These are phyloP conservation scores for Candida ovalis DNA, from an alignment of 805 yeast species.

Conservation along the genomic window DNA sequence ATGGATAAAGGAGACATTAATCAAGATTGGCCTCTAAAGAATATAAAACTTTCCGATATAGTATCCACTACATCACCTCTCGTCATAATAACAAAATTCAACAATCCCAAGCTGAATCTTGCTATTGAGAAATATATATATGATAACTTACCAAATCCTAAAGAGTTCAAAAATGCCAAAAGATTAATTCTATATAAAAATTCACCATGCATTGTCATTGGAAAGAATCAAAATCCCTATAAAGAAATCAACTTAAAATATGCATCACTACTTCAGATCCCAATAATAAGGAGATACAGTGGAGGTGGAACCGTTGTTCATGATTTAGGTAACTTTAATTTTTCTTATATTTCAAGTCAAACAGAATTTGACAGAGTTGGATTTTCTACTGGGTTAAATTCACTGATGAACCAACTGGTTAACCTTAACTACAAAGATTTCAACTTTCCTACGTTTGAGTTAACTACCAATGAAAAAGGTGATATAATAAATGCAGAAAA, in stretches of 20 bases:
- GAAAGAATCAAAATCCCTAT: constrained; percentile 96
- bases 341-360: constrained; percentile 68
- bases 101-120: constrained; percentile 70
- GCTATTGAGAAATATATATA: constrained; percentile 82
- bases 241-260: constrained; percentile 68
- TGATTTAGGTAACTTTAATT: constrained; percentile 84
- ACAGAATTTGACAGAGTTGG: constrained; percentile 54
- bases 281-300: constrained; percentile 71
- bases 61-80: constrained; percentile 36
- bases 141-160: constrained; percentile 50
- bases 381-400: constrained; percentile 36
- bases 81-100: constrained; percentile 52
- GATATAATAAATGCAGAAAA: constrained; percentile 57
- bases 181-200: constrained; percentile 73
- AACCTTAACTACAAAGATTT: constrained; percentile 1
- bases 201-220: constrained; percentile 84
- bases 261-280: constrained; percentile 47
- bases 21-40: constrained; percentile 6
- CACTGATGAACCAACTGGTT: constrained; percentile 17
- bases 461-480: constrained; percentile 68
- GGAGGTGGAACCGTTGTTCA: constrained; percentile 99
- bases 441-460: constrained; percentile 17
- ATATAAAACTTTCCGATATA: constrained; percentile 10
- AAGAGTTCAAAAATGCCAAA: constrained; percentile 32
- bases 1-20: constrained; percentile 13